These are phyloP conservation scores for Colletotrichum sp. DNA, from an alignment of 2,329 filamentous ascomycete genomes.

Conservation along the genomic window DNA sequence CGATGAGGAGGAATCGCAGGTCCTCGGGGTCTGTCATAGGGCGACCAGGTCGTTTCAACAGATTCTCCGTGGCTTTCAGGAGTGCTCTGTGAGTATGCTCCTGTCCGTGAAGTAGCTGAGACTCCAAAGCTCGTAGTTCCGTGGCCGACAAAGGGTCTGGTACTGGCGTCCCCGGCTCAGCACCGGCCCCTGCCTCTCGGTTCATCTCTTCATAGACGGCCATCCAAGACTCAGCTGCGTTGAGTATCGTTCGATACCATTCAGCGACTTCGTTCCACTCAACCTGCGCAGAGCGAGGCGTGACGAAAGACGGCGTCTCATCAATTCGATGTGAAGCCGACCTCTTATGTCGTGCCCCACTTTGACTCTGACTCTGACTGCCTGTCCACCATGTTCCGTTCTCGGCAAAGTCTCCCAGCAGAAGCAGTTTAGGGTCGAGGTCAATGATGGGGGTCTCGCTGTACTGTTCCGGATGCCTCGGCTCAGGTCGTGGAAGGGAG, in stretches of 20 bases:
- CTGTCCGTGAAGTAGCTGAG: slow-evolving; percentile 60
- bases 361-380: slow-evolving; percentile 63
- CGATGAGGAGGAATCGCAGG: slow-evolving; percentile 77
- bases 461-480: slow-evolving; percentile 36
- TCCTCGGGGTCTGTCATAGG: slow-evolving; percentile 72
- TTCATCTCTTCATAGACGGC: slow-evolving; percentile 60
- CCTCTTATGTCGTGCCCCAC: slow-evolving; percentile 30
- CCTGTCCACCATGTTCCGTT: slow-evolving; percentile 86
- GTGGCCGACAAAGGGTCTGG: slow-evolving; percentile 31
- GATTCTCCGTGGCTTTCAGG: slow-evolving; percentile 78
- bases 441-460: slow-evolving; percentile 57
- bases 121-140: slow-evolving; percentile 51
- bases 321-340: slow-evolving; percentile 37
- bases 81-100: slow-evolving; percentile 72
- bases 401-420: slow-evolving; percentile 78
- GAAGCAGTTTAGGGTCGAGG: slow-evolving; percentile 75
- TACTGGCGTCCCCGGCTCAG: neutral
- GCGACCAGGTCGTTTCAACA: slow-evolving; percentile 80
- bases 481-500: slow-evolving; percentile 37
- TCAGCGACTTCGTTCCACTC: slow-evolving; percentile 74
- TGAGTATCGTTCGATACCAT: slow-evolving; percentile 77
- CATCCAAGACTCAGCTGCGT: slow-evolving; percentile 72
- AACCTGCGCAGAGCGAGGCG: slow-evolving; percentile 68
- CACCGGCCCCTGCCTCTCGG: slow-evolving; percentile 31
- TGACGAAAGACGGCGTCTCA: slow-evolving; percentile 48